Conservation (phyloP, 2,329 filamentous ascomycete species). For the Cadophora gregata region DNA sequence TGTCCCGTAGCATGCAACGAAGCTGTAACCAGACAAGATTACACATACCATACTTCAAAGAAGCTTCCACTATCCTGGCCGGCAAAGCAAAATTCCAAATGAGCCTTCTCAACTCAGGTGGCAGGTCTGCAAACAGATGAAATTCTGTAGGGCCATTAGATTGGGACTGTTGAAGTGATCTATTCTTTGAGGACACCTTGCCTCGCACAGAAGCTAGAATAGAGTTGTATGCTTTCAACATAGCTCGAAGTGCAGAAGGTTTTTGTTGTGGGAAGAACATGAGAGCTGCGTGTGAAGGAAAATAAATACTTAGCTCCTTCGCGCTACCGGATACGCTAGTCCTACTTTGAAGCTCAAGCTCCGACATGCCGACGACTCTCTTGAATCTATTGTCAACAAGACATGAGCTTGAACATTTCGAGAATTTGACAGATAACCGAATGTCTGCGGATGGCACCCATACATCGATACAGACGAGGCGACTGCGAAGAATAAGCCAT, state of each 20-base stretch:
- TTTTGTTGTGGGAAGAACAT: background rate
- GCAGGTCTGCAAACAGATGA: slow-evolving; percentile 28
- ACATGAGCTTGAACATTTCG: background rate
- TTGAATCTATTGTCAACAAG: background rate
- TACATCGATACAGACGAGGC: slow-evolving; percentile 29
- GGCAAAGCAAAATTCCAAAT: slow-evolving; percentile 30
- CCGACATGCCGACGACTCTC: slow-evolving; percentile 9
- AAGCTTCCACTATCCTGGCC: slow-evolving; percentile 26
- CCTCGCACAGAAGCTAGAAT: slow-evolving; percentile 12
- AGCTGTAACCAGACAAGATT: background rate
- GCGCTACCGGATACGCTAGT: slow-evolving; percentile 18
- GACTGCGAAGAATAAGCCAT: slow-evolving; percentile 37
- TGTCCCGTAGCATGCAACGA: background rate
- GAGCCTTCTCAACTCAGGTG: slow-evolving; percentile 28
- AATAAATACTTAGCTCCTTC: slow-evolving; percentile 12
- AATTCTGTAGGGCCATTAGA: slow-evolving; percentile 18
- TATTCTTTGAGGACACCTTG: background rate
- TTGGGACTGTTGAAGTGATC: background rate
- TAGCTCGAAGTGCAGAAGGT: slow-evolving; percentile 2
- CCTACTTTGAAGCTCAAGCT: background rate
- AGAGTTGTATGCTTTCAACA: slow-evolving; percentile 14
- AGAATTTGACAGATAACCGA: background rate
- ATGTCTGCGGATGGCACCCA: slow-evolving; percentile 34
- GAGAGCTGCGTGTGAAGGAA: background rate
- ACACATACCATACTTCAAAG: slow-evolving; percentile 19